Evolutionary conservation across 78 protist species (phyloP).

Genomic region (Speleostelium caveatum): DNA sequence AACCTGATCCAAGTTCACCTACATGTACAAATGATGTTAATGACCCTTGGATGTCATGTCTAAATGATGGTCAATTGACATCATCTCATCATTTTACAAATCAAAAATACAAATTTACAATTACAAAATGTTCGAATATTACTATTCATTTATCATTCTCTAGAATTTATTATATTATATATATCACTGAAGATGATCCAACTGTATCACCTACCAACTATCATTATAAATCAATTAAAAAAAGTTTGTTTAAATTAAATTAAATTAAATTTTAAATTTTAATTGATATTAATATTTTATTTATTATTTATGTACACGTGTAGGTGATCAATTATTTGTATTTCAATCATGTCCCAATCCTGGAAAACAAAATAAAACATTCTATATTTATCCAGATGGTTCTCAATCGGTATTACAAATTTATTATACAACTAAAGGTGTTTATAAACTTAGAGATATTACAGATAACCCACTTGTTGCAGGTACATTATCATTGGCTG

Average conservation of each 20-base stretch:
- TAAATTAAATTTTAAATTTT: too few species aligned
- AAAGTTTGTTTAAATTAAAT: constrained; percentile 30
- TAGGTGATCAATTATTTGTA: constrained; percentile 9
- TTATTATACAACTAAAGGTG: constrained; percentile 6
- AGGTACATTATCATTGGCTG: constrained; percentile 35
- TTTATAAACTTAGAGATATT: neutral
- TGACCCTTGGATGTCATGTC: constrained; percentile 6
- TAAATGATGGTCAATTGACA: constrained; percentile 24
- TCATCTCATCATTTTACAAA: neutral
- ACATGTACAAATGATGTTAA: constrained; percentile 13
- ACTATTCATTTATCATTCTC: neutral
- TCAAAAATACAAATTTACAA: constrained; percentile 5
- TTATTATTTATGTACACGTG: neutral
- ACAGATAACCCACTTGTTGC: neutral
- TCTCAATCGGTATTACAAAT: neutral
- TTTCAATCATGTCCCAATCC: constrained; percentile 28
- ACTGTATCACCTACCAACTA: constrained; percentile 4
- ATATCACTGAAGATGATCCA: constrained; percentile 1
- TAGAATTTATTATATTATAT: constrained; percentile 15
- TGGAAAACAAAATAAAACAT: constrained; percentile 1
- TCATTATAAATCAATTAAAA: constrained; percentile 1
- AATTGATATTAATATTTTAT: neutral
- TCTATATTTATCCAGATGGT: neutral
- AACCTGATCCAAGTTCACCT: neutral
- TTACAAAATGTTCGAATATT: constrained; percentile 21